Evolutionary conservation across 805 yeast species (phyloP).

Genomic region (Lachancea meyersii): DNA sequence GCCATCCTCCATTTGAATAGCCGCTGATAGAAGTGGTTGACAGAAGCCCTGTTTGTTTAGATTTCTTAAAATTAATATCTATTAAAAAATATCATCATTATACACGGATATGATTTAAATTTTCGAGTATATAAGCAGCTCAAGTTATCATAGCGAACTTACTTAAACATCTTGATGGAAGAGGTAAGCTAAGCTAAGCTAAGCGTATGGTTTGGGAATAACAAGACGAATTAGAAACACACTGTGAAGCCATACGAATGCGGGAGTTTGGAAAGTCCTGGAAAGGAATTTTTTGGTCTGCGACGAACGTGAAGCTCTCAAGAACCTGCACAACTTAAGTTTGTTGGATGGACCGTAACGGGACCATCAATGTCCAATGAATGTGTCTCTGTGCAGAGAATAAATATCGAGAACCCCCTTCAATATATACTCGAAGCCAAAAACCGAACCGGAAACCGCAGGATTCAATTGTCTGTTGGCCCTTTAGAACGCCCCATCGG

Average conservation of each 20-base stretch:
- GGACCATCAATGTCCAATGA: slow-evolving; percentile 19
- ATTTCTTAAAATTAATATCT: too few relatives aligned
- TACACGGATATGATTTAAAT: too few relatives aligned
- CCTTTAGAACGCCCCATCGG: background rate
- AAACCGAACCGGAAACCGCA: background rate
- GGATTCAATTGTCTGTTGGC: slow-evolving; percentile 2
- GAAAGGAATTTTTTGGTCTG: background rate
- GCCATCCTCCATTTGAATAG: background rate
- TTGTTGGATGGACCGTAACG: slow-evolving; percentile 19
- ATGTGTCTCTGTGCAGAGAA: slow-evolving; percentile 36
- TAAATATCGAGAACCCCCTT: slow-evolving; percentile 1
- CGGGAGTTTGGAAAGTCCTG: background rate
- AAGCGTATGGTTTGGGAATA: too few relatives aligned
- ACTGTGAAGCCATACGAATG: background rate
- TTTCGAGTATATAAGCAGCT: too few relatives aligned
- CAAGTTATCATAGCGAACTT: too few relatives aligned
- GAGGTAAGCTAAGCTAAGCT: too few relatives aligned
- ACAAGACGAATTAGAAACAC: background rate
- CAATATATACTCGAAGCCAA: too few relatives aligned
- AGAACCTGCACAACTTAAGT: slow-evolving; percentile 32
- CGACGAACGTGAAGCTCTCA: background rate
- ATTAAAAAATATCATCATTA: too few relatives aligned
- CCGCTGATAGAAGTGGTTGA: too few relatives aligned
- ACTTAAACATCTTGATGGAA: too few relatives aligned
- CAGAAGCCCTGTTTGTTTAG: too few relatives aligned